Base-by-base conservation (phyloP, 2,329 filamentous ascomycete species). In the Trichoderma pleuroti region DNA sequence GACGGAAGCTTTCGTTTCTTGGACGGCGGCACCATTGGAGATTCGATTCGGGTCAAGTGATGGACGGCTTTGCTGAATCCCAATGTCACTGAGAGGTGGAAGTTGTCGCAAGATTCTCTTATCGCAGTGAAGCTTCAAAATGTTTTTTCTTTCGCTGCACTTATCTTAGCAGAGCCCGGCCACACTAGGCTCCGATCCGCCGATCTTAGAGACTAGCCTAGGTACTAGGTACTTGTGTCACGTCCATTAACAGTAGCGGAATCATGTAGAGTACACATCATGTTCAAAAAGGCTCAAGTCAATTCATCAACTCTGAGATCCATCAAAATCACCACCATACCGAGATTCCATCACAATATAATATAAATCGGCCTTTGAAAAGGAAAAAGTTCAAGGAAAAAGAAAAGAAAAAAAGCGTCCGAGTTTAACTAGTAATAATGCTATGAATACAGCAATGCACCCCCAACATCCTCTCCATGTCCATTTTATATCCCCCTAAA, bases 1-100 rank as follows among this genome's bases (percentile, higher is more conserved):
- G 76, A 68, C 21, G 77, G 77, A 74, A 80, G 79, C 80, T 82
- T 82, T 74, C 81, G 81, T 77, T 82, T 82, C 71, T 79, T 81
- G 34, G 76, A 75, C 30, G 75, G 76, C 7, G 77, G 75, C 1
- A 73, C 76, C 81, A 82, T 82, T 70, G 24, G 73, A 70, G 69
- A 24, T 11, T 57, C 46, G 32, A 34, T 60, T 32, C 24, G 21
- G 5, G 6, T 34, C 9, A 28, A 4, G 14, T 18, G 28, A n/a
- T 52, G 21, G 36, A 28, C 26, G 26, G 16, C 32, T 52, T 28
- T 30, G 56, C 16, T 32, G 34, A 34, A 26, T 24, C 14, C 18
- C n/a, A 26, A 42, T 26, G 34, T 68, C 28, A 32, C 32, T 8
- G 11, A 3, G 14, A 59, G 10, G 39, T 61, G 8, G 34, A 61